These are phyloP conservation scores for Pichia sp. DNA, from an alignment of 1,139 yeast genomes.

Conservation along the genomic window DNA sequence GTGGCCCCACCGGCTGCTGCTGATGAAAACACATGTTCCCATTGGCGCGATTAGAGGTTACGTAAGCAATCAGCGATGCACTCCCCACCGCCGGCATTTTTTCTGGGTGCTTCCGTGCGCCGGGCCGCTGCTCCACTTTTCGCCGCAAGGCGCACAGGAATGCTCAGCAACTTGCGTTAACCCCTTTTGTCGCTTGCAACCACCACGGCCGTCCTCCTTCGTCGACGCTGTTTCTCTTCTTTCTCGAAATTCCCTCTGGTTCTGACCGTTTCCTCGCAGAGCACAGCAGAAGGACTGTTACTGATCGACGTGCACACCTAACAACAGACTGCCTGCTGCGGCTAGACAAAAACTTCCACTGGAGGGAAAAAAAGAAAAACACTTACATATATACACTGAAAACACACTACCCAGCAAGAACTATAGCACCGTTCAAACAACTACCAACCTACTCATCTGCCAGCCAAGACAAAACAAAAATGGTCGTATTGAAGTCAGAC, in stretches of 20 bases:
- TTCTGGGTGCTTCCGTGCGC: too few relatives aligned
- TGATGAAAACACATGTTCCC: not conserved
- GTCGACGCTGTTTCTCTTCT: not conserved
- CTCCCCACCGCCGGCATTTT: too few relatives aligned
- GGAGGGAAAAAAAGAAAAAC: not conserved
- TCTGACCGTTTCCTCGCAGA: not conserved
- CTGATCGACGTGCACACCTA: not conserved
- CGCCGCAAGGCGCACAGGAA: not conserved
- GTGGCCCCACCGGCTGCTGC: not conserved
- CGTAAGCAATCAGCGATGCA: not conserved
- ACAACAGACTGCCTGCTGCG: not conserved
- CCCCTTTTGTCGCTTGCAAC: not conserved
- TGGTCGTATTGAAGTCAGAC: constrained; percentile 27
- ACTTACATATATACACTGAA: not conserved
- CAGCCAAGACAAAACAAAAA: not conserved
- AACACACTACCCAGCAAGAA: too few relatives aligned
- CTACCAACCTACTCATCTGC: not conserved
- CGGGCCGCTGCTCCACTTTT: too few relatives aligned
- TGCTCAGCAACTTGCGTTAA: not conserved
- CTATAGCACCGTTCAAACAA: not conserved
- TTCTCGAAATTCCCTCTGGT: not conserved
- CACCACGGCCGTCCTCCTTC: not conserved
- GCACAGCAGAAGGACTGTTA: not conserved
- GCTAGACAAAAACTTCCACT: not conserved
- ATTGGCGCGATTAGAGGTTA: not conserved